Conservation (phyloP, 2,329 filamentous ascomycete species). For the Nakataea oryzae region DNA sequence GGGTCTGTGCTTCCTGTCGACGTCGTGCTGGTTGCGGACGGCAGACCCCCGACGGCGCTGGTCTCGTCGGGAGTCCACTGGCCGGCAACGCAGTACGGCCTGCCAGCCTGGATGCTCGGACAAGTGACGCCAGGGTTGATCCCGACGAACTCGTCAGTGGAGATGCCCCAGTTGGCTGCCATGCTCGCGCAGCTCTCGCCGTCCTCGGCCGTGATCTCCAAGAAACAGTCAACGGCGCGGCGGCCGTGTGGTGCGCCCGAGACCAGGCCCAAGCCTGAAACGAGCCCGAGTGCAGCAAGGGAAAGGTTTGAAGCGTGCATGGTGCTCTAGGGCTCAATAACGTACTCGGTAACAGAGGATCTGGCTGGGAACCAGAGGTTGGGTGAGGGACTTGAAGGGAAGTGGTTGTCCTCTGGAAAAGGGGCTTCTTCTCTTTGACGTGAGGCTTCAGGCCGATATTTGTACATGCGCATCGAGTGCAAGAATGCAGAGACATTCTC, state of each 20-base stretch:
- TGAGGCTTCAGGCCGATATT: background rate
- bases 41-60: no score
- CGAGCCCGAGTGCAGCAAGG: background rate
- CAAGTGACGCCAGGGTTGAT: constrained; percentile 10
- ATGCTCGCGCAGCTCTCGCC: constrained; percentile 8
- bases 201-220: constrained; percentile 1
- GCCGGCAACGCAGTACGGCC: constrained; percentile 3
- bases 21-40: no score
- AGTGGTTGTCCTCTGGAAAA: background rate
- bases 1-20: no score
- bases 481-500: no score
- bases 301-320: background rate
- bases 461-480: no score
- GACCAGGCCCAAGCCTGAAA: background rate
- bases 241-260: background rate
- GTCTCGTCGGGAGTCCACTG: background rate
- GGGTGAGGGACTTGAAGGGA: background rate
- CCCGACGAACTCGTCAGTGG: constrained; percentile 8
- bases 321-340: background rate
- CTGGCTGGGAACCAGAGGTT: background rate
- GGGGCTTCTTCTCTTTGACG: background rate
- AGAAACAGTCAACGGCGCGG: constrained; percentile 5
- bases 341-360: background rate
- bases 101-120: constrained; percentile 3
- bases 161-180: constrained; percentile 6